A percentile compares a stretch with the other conserved stretches of the same genome.
phyloP scores from a whole-genome alignment of 352 stramenopile genomes.

The Phytophthora pinifolia region DNA sequence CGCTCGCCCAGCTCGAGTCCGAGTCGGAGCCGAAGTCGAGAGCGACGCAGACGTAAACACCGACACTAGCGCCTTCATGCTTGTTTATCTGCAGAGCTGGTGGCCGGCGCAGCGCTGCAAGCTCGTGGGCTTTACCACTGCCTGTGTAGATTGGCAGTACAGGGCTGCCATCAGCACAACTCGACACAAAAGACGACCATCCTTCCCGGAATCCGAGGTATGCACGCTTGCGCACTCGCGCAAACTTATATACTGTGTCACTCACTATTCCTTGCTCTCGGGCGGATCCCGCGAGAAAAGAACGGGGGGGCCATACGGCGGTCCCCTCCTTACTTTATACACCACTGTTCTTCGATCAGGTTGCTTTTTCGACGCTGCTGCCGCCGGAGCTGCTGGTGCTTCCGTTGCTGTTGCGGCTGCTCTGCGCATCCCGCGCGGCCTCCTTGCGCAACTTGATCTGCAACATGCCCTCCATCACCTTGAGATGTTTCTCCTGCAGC shows the following conservation, averaged over 20 bases:
- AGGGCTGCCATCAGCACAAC: not conserved
- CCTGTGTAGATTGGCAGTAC: no score
- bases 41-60: constrained; percentile 44
- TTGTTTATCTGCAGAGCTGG: no score
- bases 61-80: constrained; percentile 41
- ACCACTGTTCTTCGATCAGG: not conserved
- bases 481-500: constrained; percentile 69
- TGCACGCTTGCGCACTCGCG: constrained; percentile 10
- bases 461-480: constrained; percentile 64
- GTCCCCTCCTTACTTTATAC: constrained; percentile 7
- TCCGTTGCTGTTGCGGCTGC: constrained; percentile 5
- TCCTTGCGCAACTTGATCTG: constrained; percentile 48
- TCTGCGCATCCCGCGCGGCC: constrained; percentile 18
- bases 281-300: no score
- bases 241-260: constrained; percentile 28
- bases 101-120: no score
- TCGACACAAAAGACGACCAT: not conserved
- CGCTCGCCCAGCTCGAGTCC: constrained; percentile 35
- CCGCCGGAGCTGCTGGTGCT: constrained; percentile 16
- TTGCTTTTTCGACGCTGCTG: not conserved
- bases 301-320: no score
- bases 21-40: constrained; percentile 33
- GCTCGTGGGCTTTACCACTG: not conserved
- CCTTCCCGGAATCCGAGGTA: constrained; percentile 7
- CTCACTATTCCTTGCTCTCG: no score